These are phyloP conservation scores for Pseudogymnoascus sp. DNA, from an alignment of 2,329 filamentous ascomycete genomes.

Conservation along the genomic window DNA sequence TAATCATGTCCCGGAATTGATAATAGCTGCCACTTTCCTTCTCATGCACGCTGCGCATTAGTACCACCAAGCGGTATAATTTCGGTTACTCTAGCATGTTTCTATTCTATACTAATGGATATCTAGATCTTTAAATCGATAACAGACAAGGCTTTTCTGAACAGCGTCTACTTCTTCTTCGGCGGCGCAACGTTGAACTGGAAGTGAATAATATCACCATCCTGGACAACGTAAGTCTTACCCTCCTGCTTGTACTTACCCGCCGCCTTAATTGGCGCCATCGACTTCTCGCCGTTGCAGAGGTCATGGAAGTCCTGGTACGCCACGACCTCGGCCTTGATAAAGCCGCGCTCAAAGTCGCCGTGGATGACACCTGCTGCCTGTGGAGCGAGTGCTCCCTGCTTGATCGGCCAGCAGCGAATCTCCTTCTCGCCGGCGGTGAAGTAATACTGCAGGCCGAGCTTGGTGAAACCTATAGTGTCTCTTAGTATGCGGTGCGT, in stretches of 20 bases:
- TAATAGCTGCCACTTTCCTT: too few species aligned
- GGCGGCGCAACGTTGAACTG: slow-evolving; percentile 28
- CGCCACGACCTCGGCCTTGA: slow-evolving; percentile 39
- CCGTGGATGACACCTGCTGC: slow-evolving; percentile 36
- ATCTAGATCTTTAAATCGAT: neutral
- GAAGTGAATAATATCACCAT: slow-evolving; percentile 38
- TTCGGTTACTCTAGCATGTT: neutral
- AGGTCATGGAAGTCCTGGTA: slow-evolving; percentile 39
- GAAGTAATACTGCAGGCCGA: slow-evolving; percentile 39
- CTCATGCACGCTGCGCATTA: neutral
- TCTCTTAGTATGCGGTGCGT: neutral
- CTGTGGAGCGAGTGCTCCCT: slow-evolving; percentile 33
- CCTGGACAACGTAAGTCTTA: slow-evolving; percentile 37
- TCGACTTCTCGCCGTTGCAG: slow-evolving; percentile 36
- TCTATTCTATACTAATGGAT: slow-evolving; percentile 5
- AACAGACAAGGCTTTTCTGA: slow-evolving; percentile 4
- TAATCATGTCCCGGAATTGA: too few species aligned
- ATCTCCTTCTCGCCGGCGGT: slow-evolving; percentile 40
- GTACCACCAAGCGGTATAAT: neutral
- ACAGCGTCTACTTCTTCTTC: slow-evolving; percentile 3
- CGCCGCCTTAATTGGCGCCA: slow-evolving; percentile 38
- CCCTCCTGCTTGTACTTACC: slow-evolving; percentile 39
- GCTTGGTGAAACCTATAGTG: slow-evolving; percentile 32
- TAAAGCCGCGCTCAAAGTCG: slow-evolving; percentile 38
- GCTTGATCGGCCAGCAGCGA: slow-evolving; percentile 36